Base-by-base conservation (phyloP, 176 grass and related monocot species). In the Saccharum officinarum region DNA sequence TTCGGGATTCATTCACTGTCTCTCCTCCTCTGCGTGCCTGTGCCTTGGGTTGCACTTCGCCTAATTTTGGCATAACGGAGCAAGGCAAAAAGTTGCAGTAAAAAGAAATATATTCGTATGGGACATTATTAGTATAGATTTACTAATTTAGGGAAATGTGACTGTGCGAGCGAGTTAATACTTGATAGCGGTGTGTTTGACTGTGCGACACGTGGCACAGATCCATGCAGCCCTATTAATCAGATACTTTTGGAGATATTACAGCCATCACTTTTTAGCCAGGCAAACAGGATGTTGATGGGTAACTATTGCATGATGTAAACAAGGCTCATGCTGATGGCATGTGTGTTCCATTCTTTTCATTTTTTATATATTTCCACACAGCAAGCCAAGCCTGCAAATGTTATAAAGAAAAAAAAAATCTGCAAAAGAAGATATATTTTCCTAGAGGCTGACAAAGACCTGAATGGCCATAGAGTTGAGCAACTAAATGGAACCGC, bases 261-360 rank as follows among this genome's bases (percentile, higher is more conserved):
- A n/a, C n/a, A n/a, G n/a, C n/a, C n/a, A n/a, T n/a, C n/a, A n/a
- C n/a, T n/a, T n/a, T n/a, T n/a, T n/a, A n/a, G n/a, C n/a, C n/a
- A n/a, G n/a, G n/a, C n/a, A n/a, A n/a, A n/a, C n/a, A n/a, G n/a
- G n/a, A n/a, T n/a, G n/a, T n/a, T n/a, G 18, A 69, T 39, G 31
- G 36, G 20, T 39, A 34, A 55, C 36, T 28, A 55, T 54, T 40
- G 33, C 79, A 57, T 70, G 79, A 14, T 69, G 66, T 18, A 82
- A 70, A 82, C 22, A 28, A 38, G 20, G 46, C 8, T 52, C 67
- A 55, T 70, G 66, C 8, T 69, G 64, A 81, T 69, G 78, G 49
- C 47, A 76, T 15, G 11, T 30, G 26, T 68, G 63, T 3, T 40
- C 20, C 20, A 0, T 25, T 64, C 30, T 28, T 60, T 23, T 3